Base-by-base conservation (phyloP, 768 basidiomycete genomes). In the Chiua virens region DNA sequence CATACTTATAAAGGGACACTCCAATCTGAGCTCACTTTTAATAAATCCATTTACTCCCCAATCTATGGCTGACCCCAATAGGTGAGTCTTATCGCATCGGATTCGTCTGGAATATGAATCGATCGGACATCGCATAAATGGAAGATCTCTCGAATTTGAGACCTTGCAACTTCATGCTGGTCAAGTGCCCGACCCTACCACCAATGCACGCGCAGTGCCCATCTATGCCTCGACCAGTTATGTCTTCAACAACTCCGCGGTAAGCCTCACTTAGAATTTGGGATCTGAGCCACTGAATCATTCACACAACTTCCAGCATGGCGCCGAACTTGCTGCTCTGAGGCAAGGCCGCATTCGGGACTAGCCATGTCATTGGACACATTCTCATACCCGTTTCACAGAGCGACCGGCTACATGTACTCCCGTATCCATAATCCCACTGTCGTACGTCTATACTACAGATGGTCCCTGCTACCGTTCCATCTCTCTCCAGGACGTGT, bases 121-220 rank as follows among this genome's bases (percentile, higher is more conserved):
- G 5, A 5, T 10, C 22, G 9, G 8, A 8, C 47, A 15, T 32
- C 1, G 18, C 8, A 18, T 9, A 17, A 32, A 35, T 14, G 23
- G 23, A n/a, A 70, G 73, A 53, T 62, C 64, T 2, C 76, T 78
- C 25, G 78, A 82, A 55, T 85, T 84, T 55, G 82, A 84, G 58
- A 85, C 83, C 1, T 60, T 83, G 18, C 79, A 85, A 66, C 69
- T 86, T 11, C 84, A 86, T 50, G 84, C 81, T 5, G 85, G 84
- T 3, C 79, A 82, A 47, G 67, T 65, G 4, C 70, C 73, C 2
- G 82, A 82, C 58, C 71, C 78, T 0, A 63, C 79, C 5, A 81
- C 81, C 11, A 80, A 80, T 30, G 80, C 84, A 1, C 75, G 82
- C 13, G 85, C 85, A 2, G 79, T 79, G 2, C 84, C 85, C 1